These are phyloP conservation scores for Erodium moschatum DNA, from an alignment of 441 rosid genomes.

Conservation along the genomic window DNA sequence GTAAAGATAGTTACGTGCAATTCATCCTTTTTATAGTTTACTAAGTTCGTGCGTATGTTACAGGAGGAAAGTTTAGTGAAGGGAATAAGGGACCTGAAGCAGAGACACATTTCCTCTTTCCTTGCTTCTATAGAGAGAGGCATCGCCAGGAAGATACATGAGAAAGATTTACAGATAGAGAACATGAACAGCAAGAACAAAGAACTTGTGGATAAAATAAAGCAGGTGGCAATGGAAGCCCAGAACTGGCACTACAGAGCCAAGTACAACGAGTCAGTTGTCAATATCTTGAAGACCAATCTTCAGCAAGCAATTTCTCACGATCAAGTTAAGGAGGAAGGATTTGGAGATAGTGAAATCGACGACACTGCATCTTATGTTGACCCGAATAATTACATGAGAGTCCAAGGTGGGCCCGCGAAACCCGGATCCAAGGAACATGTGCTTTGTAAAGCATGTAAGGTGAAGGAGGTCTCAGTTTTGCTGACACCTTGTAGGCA, in stretches of 20 bases:
- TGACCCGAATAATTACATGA: constrained; percentile 34
- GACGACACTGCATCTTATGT: constrained; percentile 58
- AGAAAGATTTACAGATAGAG: constrained; percentile 63
- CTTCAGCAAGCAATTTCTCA: constrained; percentile 62
- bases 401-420: constrained; percentile 7
- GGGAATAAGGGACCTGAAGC: constrained; percentile 62
- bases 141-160: constrained; percentile 49
- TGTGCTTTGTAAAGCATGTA: constrained; percentile 60
- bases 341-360: constrained; percentile 69
- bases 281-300: constrained; percentile 48
- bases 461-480: constrained; percentile 47
- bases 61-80: constrained; percentile 57
- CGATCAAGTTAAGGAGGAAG: constrained; percentile 58
- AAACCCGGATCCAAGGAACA: constrained; percentile 22
- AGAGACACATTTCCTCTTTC: constrained; percentile 52
- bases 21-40: neutral
- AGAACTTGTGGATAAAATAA: constrained; percentile 57
- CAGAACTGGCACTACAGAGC: constrained; percentile 73
- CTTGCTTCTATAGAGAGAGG: constrained; percentile 59
- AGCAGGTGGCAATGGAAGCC: constrained; percentile 50
- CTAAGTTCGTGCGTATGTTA: neutral
- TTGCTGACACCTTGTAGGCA: constrained; percentile 79
- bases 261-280: constrained; percentile 61
- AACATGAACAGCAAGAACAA: constrained; percentile 57
- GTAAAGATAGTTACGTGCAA: too few species aligned